Evolutionary conservation across 768 basidiomycete genomes (phyloP), one percentile per base, ranked within the genome.

Genomic region (Hygrophorus russula): DNA sequence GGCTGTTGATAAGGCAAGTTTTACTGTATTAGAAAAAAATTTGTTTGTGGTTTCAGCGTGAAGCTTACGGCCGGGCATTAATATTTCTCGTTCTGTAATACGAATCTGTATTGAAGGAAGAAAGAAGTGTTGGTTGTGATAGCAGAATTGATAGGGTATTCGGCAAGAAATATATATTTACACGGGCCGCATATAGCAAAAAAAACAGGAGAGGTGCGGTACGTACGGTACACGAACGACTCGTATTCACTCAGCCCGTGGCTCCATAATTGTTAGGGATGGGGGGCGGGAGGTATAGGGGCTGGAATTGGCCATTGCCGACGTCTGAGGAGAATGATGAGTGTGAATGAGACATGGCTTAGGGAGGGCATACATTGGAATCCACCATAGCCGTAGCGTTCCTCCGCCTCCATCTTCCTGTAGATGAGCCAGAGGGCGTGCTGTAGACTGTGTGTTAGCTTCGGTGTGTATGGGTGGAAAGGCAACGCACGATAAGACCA

Each of bases 351-450:
- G 30, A 18, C 15, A 37, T 4, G n/a, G 36, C 3, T 10, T 4
- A 38, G 15, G 30, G 32, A 38, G 20, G 7, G 71, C 87, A 55
- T 55, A 88, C 87, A 91, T 41, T 69, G 60, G 66, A 78, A 91
- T 27, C 82, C 82, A 14, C 84, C 86, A 4, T 56, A 62, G 10
- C 89, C 89, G 54, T 86, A 93, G 33, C 68, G 71, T 53, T 88
- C 86, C 53, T 88, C 84, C 0, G 88, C 90, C 53, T 85, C 71
- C 73, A 89, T 89, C 73, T 82, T 84, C 73, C 73, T 82, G 66
- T 90, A 90, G 45, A 91, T 89, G 41, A 93, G 70, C 83, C 83
- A 90, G 65, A 90, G 89, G 1, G 86, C 83, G 56, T 91, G 87
- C 36, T 58, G 45, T 14, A 10, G 20, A 13, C 1, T 32, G 8